Percentiles rank a stretch among this genome's conserved stretches.
Conservation (phyloP, 139 green algal genomes). For the Eudorina sp. region DNA sequence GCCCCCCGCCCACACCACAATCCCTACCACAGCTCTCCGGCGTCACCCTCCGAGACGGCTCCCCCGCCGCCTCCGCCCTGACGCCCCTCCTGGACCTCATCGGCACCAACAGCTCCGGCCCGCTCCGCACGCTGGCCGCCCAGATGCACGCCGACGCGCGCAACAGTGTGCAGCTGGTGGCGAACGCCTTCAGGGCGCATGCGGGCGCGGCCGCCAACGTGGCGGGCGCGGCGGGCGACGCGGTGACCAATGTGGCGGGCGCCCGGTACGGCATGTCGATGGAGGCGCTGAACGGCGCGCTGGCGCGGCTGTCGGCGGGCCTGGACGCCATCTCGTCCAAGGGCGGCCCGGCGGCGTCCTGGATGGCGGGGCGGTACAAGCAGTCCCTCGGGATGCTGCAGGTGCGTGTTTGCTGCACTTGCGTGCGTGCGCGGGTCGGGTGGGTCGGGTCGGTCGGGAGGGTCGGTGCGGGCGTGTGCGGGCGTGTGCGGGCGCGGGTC, state of each 20-base stretch:
- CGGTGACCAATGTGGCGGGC: not conserved
- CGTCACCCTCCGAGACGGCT: not conserved
- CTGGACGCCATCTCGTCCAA: not conserved
- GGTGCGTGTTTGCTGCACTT: not conserved
- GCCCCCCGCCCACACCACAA: not conserved
- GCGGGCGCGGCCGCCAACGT: not conserved
- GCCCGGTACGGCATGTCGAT: constrained; percentile 28
- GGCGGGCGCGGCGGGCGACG: not conserved
- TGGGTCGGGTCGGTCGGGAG: not conserved
- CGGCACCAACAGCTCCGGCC: not conserved
- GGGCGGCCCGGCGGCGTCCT: not conserved
- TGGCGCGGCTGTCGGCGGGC: not conserved
- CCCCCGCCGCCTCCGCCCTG: not conserved
- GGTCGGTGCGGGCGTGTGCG: not conserved
- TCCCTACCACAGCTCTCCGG: not conserved
- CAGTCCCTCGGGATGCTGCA: not conserved
- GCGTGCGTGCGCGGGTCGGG: too few species aligned
- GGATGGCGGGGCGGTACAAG: not conserved
- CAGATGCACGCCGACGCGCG: not conserved
- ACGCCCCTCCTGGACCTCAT: not conserved
- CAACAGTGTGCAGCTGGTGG: not conserved
- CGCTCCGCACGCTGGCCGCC: not conserved
- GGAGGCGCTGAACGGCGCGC: not conserved
- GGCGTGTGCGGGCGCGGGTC: not conserved
- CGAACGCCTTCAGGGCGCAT: not conserved